These are phyloP conservation scores for Jaltomata sinuosa DNA, from an alignment of 257 asterid genomes.

Conservation along the genomic window DNA sequence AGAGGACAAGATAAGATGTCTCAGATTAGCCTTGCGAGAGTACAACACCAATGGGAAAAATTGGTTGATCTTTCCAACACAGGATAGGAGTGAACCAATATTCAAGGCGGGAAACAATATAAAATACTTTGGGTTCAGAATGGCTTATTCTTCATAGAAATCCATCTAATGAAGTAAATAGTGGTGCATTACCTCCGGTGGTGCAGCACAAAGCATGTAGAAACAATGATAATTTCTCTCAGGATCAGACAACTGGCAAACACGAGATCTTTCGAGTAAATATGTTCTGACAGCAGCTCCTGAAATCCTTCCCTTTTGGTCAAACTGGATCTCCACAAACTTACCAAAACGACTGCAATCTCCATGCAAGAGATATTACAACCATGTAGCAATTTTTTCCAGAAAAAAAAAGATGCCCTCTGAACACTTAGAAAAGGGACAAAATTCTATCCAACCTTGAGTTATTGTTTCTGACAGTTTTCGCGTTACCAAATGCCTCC, in stretches of 20 bases:
- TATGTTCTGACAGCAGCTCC: slow-evolving; percentile 99
- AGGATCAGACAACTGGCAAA: slow-evolving; percentile 98
- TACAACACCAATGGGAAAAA: background rate
- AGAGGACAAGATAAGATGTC: background rate
- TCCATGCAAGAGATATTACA: slow-evolving; percentile 14
- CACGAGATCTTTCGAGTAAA: slow-evolving; percentile 97
- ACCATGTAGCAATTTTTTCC: background rate
- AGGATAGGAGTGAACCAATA: background rate
- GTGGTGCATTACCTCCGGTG: slow-evolving; percentile 54
- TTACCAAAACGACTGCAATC: slow-evolving; percentile 93
- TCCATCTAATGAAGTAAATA: background rate
- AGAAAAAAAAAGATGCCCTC: background rate
- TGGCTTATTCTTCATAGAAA: background rate
- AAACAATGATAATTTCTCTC: slow-evolving; percentile 98
- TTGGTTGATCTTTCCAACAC: background rate
- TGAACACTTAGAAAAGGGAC: background rate
- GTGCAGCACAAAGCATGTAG: slow-evolving; percentile 99
- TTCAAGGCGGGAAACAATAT: background rate
- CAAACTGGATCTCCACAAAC: slow-evolving; percentile 98
- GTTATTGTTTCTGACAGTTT: slow-evolving; percentile 95
- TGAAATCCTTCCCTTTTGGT: slow-evolving; percentile 74
- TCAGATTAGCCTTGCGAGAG: background rate
- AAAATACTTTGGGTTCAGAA: background rate
- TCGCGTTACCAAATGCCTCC: slow-evolving; percentile 99
- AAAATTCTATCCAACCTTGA: slow-evolving; percentile 55